These are phyloP conservation scores for Tothia fuscella DNA, from an alignment of 2,329 filamentous ascomycete genomes.

Conservation along the genomic window DNA sequence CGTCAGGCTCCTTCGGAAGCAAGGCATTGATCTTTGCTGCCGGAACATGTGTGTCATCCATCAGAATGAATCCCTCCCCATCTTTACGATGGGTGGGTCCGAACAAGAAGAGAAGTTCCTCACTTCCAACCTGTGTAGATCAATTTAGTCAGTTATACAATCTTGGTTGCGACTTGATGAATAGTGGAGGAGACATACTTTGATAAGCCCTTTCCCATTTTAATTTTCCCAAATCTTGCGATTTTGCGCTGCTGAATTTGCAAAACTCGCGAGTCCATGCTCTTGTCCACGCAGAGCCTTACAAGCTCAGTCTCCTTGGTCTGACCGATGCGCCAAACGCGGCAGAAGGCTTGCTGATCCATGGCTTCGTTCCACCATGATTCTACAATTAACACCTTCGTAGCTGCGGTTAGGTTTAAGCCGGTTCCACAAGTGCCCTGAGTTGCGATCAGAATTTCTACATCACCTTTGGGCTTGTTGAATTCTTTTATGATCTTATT, in stretches of 20 bases:
- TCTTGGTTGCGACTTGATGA: too few relatives aligned
- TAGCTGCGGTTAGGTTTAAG: constrained; percentile 48
- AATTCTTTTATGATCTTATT: constrained; percentile 37
- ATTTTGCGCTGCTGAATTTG: constrained; percentile 45
- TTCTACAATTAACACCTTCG: constrained; percentile 36
- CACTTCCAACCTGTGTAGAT: too few relatives aligned
- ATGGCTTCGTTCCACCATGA: constrained; percentile 47
- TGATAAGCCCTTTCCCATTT: constrained; percentile 15
- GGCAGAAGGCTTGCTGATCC: constrained; percentile 52
- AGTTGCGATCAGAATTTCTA: constrained; percentile 41
- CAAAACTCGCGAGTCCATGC: constrained; percentile 46
- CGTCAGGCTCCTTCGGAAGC: too few relatives aligned
- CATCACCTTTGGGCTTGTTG: constrained; percentile 21
- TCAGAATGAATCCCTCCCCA: too few relatives aligned
- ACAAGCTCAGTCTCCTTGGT: constrained; percentile 45
- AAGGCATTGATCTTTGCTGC: too few relatives aligned
- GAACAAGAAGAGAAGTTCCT: too few relatives aligned
- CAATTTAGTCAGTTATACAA: too few relatives aligned
- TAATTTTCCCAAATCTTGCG: constrained; percentile 29
- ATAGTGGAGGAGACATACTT: constrained; percentile 1
- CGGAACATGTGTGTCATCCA: too few relatives aligned
- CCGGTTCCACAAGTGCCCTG: constrained; percentile 45
- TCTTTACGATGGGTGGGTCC: too few relatives aligned
- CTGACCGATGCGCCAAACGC: constrained; percentile 56
- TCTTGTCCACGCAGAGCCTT: constrained; percentile 42